Base-by-base conservation (phyloP, 2,329 filamentous ascomycete genomes). In the Cercospora nicotianae region DNA sequence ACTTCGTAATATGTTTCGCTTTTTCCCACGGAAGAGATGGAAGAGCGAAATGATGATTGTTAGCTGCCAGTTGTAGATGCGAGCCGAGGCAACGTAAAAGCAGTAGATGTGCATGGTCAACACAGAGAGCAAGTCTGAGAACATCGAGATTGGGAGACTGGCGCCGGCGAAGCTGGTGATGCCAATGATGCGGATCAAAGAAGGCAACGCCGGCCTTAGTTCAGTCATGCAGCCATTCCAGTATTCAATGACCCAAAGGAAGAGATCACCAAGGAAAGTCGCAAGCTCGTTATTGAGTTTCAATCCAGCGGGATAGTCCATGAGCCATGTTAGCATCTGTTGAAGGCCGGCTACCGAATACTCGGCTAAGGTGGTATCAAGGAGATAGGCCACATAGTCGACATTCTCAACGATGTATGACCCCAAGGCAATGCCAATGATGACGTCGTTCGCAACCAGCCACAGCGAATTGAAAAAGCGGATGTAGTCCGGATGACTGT, bases 11-110 rank as follows among this genome's bases (percentile, higher is more conserved):
- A 99, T 91, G 74, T 99, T 99, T 77, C 96, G 91, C 80, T 99
- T 99, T 83, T 97, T 98, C 67, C 95, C 96, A 33, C 94, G 92
- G 78, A 99, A 99, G 9, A 99, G 89, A 78, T 99, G 96, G 80
- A 99, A 99, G n/a, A 99, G 88, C 10, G 94, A 98, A 72, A 94
- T 90, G 72, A 99, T 90, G 70, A 99, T 98, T 3, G 91, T 96
- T 69, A 99, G 89, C 80, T 99, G 95, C 95, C 95, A 99, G 81
- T 98, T 93, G 80, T 94, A 99, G 75, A 99, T 98, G 62, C 95
- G 90, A 2, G 95, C 95, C 8, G 94, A 97, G 16, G 96, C 94
- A 66, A 98, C 90, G 80, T 99, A 99, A 79, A 99, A 99, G 1
- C 91, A 96, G 83, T 98, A 97, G 65, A 99, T 97, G 80, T 99